A percentile compares a stretch with the other conserved stretches of the same genome.
These are phyloP conservation scores for Bolboschoenus planiculmis DNA, from an alignment of 176 grass and related monocot genomes.

Conservation along the genomic window DNA sequence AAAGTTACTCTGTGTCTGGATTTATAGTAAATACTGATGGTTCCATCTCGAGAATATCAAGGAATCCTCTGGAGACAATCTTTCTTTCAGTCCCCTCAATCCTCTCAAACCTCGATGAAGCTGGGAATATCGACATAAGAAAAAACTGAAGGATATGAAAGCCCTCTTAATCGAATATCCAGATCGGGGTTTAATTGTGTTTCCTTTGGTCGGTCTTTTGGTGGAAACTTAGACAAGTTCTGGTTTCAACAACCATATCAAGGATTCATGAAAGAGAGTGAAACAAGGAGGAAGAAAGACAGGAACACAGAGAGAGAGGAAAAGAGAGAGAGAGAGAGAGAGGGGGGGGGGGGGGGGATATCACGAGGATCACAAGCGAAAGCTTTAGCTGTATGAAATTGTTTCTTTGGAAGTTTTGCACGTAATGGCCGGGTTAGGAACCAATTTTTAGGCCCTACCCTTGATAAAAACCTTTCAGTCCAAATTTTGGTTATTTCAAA, in stretches of 20 bases:
- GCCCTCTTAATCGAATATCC: background rate
- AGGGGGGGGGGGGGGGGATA: background rate
- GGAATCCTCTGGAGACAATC: background rate
- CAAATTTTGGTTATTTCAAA: background rate
- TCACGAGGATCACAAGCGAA: background rate
- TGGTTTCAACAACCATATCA: background rate
- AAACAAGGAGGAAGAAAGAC: too few relatives aligned
- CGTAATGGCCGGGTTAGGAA: background rate
- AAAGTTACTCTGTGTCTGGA: conserved; percentile 2
- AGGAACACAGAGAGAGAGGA: too few relatives aligned
- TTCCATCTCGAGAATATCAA: conserved; percentile 4
- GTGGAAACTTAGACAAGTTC: background rate
- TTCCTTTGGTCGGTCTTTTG: background rate
- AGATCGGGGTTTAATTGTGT: background rate
- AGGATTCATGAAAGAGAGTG: background rate
- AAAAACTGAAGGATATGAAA: background rate
- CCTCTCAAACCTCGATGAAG: too few relatives aligned
- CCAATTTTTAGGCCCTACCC: background rate
- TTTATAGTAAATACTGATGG: background rate
- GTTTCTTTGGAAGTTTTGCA: background rate
- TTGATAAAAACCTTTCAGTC: background rate
- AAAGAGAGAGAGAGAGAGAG: background rate
- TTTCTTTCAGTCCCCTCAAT: background rate
- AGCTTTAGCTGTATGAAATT: background rate
- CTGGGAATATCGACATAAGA: background rate